These are phyloP conservation scores for Cucumis sativus DNA, from an alignment of 306 rosid genomes.

Conservation along the genomic window Cucumber_9930_V3 NC_026655.2:3756001-3756500, in stretches of 20 bases:
- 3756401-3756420: background rate
- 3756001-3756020: background rate
- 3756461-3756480: background rate
- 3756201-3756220: background rate
- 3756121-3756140: background rate
- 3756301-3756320: background rate
- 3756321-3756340: slow-evolving; percentile 8
- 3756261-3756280: slow-evolving; percentile 3
- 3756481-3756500: background rate
- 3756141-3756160: background rate
- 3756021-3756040: background rate
- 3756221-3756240: background rate
- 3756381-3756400: background rate
- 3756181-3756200: background rate
- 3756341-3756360: background rate
- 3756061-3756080: background rate
- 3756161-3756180: background rate
- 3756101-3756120: background rate
- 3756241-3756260: background rate
- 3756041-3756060: background rate
- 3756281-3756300: slow-evolving; percentile 1
- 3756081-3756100: background rate
- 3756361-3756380: background rate
- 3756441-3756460: background rate
- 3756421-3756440: background rate